Conservation (phyloP, 129 eudicot species). For the Glebionis coronaria region DNA sequence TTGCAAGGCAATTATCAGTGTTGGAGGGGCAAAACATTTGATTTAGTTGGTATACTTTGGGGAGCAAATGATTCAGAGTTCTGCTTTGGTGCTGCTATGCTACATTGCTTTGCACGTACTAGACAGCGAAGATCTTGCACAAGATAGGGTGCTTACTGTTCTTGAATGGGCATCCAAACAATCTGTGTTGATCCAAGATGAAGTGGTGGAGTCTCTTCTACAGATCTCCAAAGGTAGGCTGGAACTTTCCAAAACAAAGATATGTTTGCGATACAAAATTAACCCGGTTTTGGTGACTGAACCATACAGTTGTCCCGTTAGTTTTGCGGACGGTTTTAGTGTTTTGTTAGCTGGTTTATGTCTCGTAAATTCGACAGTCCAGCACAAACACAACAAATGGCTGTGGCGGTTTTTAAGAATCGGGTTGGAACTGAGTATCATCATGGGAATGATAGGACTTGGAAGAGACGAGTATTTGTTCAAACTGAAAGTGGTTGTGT, state of each 20-base stretch:
- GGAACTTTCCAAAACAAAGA: constrained; percentile 37
- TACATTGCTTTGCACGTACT: constrained; percentile 37
- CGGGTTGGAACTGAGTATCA: constrained; percentile 65
- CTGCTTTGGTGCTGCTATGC: constrained; percentile 31
- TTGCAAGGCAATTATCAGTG: too few species aligned
- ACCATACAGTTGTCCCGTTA: too few species aligned
- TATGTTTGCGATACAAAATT: neutral
- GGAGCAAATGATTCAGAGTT: too few species aligned
- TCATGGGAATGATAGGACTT: constrained; percentile 51
- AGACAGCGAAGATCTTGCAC: too few species aligned
- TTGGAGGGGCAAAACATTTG: too few species aligned
- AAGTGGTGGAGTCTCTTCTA: constrained; percentile 24
- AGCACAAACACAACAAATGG: constrained; percentile 85
- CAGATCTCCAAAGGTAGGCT: constrained; percentile 30
- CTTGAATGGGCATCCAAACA: constrained; percentile 47
- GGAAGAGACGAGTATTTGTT: constrained; percentile 78
- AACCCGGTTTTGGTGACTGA: constrained; percentile 27
- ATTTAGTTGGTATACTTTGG: too few species aligned
- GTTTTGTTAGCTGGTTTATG: constrained; percentile 37
- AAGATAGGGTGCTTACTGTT: constrained; percentile 37
- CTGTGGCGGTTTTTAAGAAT: constrained; percentile 60
- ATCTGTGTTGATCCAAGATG: constrained; percentile 33
- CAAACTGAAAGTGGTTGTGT: constrained; percentile 84
- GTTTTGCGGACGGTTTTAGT: constrained; percentile 39
- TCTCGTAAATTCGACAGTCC: constrained; percentile 62